Evolutionary conservation across 805 yeast species (phyloP).

Genomic region (Wickerhamiella allomyrinae): DNA sequence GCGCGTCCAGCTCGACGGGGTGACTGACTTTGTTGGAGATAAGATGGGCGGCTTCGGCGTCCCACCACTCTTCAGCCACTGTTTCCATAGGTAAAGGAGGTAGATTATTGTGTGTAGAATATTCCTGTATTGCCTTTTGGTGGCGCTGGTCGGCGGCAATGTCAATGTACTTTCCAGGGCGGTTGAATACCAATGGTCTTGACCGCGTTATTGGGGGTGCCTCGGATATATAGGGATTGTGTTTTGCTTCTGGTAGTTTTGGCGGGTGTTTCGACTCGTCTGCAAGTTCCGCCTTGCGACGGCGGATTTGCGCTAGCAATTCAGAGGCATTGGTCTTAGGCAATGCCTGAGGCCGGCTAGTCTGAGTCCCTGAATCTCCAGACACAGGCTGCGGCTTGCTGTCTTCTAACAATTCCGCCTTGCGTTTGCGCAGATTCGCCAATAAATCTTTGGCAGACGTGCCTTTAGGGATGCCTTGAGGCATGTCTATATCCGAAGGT

Average conservation of each 20-base stretch:
- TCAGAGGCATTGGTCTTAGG: slow-evolving; percentile 8
- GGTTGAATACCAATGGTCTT: slow-evolving; percentile 38
- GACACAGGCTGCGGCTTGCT: neutral
- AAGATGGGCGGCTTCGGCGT: slow-evolving; percentile 29
- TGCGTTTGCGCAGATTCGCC: neutral
- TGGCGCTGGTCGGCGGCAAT: slow-evolving; percentile 33
- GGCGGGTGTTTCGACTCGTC: neutral
- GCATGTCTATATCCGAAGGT: neutral
- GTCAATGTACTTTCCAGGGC: slow-evolving; percentile 48
- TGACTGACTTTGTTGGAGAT: slow-evolving; percentile 44
- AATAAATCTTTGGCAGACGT: neutral
- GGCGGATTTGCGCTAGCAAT: slow-evolving; percentile 13
- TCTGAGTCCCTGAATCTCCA: too few species aligned
- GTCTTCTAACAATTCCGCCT: neutral
- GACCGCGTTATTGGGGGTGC: slow-evolving; percentile 9
- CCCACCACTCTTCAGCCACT: slow-evolving; percentile 86
- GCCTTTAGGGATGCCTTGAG: too few species aligned
- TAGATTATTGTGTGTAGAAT: slow-evolving; percentile 23
- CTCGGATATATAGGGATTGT: slow-evolving; percentile 9
- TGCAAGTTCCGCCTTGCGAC: slow-evolving; percentile 14
- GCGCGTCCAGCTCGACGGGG: slow-evolving; percentile 52
- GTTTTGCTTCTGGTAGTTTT: slow-evolving; percentile 5
- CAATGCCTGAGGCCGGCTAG: neutral
- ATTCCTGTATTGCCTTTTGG: slow-evolving; percentile 26
- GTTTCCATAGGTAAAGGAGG: slow-evolving; percentile 30